Evolutionary conservation across 176 grass and related monocot species (phyloP).

Genomic region (Bolboschoenus planiculmis): DNA sequence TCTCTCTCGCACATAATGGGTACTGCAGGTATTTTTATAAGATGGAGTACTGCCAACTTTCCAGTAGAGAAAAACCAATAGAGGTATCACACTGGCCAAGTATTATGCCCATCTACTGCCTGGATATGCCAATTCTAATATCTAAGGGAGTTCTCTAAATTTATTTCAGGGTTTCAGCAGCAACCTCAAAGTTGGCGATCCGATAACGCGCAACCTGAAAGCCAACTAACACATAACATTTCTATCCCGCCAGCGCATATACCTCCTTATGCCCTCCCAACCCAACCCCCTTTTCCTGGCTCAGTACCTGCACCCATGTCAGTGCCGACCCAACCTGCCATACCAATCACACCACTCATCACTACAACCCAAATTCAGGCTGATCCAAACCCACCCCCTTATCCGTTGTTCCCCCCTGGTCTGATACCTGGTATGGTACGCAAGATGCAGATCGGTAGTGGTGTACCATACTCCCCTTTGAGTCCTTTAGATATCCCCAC

Average conservation of each 20-base stretch:
- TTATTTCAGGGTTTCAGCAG: slow-evolving; percentile 48
- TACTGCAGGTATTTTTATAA: not conserved
- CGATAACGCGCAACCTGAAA: slow-evolving; percentile 35
- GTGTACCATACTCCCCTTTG: slow-evolving; percentile 87
- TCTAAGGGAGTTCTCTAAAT: not conserved
- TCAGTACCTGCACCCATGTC: slow-evolving; percentile 43
- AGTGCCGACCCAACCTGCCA: slow-evolving; percentile 21
- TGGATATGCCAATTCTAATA: not conserved
- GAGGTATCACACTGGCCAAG: not conserved
- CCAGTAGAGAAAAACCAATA: not conserved
- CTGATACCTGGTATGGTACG: slow-evolving; percentile 97
- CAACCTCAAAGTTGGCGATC: slow-evolving; percentile 53
- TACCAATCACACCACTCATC: slow-evolving; percentile 7
- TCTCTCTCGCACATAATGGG: not conserved
- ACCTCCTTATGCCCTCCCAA: slow-evolving; percentile 8
- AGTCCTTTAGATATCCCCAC: slow-evolving; percentile 91
- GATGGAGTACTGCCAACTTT: not conserved
- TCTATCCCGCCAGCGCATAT: slow-evolving; percentile 21
- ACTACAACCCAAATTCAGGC: not conserved
- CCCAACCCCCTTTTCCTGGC: slow-evolving; percentile 38
- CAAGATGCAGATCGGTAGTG: slow-evolving; percentile 94
- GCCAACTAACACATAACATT: slow-evolving; percentile 31
- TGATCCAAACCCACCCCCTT: slow-evolving; percentile 61
- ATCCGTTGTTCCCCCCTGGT: slow-evolving; percentile 88
- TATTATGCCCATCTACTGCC: not conserved